Conservation (phyloP, 2,329 filamentous ascomycete species). For the Hirsutella minnesotensis region DNA sequence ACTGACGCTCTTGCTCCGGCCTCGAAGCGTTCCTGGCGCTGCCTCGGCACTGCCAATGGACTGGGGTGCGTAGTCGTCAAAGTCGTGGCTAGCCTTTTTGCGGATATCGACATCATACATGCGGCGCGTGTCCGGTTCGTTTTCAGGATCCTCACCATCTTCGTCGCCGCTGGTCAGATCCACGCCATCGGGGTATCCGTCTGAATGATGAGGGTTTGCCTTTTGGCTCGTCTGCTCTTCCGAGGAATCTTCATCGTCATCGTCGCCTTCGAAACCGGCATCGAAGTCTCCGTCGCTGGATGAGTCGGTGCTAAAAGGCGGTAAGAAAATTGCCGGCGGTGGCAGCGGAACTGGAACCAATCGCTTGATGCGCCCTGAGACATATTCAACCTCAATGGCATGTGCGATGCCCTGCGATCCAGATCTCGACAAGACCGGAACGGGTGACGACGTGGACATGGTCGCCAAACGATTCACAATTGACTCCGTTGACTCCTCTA, state of each 20-base stretch:
- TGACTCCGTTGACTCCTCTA: slow-evolving; percentile 22
- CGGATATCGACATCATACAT: slow-evolving; percentile 16
- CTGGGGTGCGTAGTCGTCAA: slow-evolving; percentile 4
- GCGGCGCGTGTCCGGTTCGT: slow-evolving; percentile 15
- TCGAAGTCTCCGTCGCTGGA: slow-evolving; percentile 21
- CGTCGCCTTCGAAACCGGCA: slow-evolving; percentile 14
- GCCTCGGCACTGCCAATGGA: slow-evolving; percentile 20
- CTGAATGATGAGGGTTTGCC: slow-evolving; percentile 25
- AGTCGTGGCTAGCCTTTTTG: background rate
- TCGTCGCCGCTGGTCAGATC: slow-evolving; percentile 30
- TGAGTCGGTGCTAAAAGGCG: slow-evolving; percentile 30
- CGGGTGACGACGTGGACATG: slow-evolving; percentile 28
- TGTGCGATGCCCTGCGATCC: slow-evolving; percentile 1
- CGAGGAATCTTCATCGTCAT: slow-evolving; percentile 14
- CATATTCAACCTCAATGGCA: slow-evolving; percentile 31
- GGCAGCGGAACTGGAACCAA: slow-evolving; percentile 37
- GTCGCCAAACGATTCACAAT: slow-evolving; percentile 30
- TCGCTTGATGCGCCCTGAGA: slow-evolving; percentile 27
- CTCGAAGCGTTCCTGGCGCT: slow-evolving; percentile 17
- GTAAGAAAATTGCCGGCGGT: slow-evolving; percentile 39
- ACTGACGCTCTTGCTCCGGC: slow-evolving; percentile 19
- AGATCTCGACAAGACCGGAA: slow-evolving; percentile 1
- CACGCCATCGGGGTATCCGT: slow-evolving; percentile 27
- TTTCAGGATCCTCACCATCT: slow-evolving; percentile 26
- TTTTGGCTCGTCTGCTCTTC: slow-evolving; percentile 19